Evolutionary conservation across 306 rosid genomes (phyloP), one percentile per base, ranked within the genome.

Genomic region (Prunus campanulata): DNA sequence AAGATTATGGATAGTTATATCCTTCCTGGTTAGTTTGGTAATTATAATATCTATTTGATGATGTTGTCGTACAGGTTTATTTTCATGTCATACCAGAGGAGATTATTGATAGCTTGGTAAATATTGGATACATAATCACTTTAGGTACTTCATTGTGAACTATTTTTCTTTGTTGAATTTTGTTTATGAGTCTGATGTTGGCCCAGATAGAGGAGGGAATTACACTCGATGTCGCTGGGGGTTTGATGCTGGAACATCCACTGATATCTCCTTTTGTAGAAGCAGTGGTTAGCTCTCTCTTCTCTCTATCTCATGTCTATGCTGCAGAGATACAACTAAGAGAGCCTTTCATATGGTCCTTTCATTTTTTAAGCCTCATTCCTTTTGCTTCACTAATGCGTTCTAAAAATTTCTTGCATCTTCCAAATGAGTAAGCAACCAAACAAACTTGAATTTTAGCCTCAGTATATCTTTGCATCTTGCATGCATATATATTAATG

Each of bases 241-340:
- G 98, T 79, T 83, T 95, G 88, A 92, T 91, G 88, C 91, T 92
- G 79, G 97, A 95, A 84, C 93, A 95, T 89, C 98, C 98, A 39
- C 60, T 95, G 81, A 92, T 90, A 42, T 80, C 76, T 65, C 97
- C 97, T 32, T 90, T 90, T 78, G 97, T 90, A 39, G 97, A 95
- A 77, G 88, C 96, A 7, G 97, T 92, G 91, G 98, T 95, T 79
- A 87, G 93, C 64, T 27, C 72, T 66, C 65, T 59, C 68, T 22
- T 47, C 65, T 65, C 67, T 46, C 7, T n/a, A 11, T 65, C 72
- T 54, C 80, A 11, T 72, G 25, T 69, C 74, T 72, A 35, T 59
- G 29, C 65, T 9, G 39, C 81, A 50, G 52, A 69, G 68, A 44
- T 48, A 78, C 46, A 39, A 66, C 24, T 35, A 67, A 11, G 47